Percentiles rank a stretch among this genome's conserved stretches.
Conservation (phyloP, 1,139 yeast species). For the Hansenula lynferdii region DNA sequence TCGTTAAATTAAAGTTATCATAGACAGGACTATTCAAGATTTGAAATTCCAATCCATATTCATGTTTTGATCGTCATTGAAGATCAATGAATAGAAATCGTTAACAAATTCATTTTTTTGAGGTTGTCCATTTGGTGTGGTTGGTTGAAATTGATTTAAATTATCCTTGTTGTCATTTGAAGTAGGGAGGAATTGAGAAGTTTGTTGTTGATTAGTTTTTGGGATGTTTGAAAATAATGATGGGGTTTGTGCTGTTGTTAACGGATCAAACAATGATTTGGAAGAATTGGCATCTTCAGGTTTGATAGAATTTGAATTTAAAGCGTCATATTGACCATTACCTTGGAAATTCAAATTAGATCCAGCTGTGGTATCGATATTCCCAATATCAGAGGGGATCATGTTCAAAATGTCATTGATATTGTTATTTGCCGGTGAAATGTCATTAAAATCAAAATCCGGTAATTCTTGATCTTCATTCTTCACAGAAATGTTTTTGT, state of each 20-base stretch:
- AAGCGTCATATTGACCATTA: conserved; percentile 1
- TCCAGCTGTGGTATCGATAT: conserved; percentile 1
- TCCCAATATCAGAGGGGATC: conserved; percentile 10
- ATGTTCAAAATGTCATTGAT: conserved; percentile 18
- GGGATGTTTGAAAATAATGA: background rate
- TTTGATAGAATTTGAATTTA: background rate
- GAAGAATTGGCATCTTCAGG: background rate
- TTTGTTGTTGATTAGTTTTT: background rate
- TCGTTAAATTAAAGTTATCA: background rate
- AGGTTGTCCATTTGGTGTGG: background rate
- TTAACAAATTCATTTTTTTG: conserved; percentile 24
- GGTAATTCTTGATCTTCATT: conserved; percentile 10
- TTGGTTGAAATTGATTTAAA: background rate
- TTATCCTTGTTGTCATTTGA: background rate
- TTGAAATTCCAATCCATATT: conserved; percentile 3
- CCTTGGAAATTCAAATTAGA: background rate
- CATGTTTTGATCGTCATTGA: conserved; percentile 25
- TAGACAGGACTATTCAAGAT: background rate
- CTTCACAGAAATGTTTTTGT: background rate
- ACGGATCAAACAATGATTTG: background rate
- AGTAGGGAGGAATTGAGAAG: background rate
- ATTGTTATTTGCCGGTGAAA: conserved; percentile 16
- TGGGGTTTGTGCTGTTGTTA: background rate
- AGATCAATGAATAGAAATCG: conserved; percentile 32
- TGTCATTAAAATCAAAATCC: conserved; percentile 21